Percentiles rank a stretch among this genome's conserved stretches.
phyloP scores from a whole-genome alignment of 306 rosid genomes.

The Ceratonia siliqua region DNA sequence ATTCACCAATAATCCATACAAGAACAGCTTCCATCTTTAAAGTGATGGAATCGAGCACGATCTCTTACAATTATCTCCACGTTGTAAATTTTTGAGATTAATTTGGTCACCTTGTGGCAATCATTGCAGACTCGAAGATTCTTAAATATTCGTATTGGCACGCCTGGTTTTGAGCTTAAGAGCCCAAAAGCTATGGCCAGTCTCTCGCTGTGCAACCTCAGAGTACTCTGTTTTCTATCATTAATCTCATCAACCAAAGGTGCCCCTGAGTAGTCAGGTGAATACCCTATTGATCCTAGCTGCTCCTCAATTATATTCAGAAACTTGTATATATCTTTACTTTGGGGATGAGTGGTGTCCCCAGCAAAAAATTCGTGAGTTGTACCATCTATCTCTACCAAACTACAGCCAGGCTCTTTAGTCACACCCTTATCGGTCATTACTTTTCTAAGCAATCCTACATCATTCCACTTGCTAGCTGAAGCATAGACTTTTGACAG shows the following conservation, averaged over 20 bases:
- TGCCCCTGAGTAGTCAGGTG: slow-evolving; percentile 61
- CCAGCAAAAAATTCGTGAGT: slow-evolving; percentile 82
- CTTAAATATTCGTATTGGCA: slow-evolving; percentile 66
- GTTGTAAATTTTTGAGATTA: slow-evolving; percentile 51
- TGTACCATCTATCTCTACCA: slow-evolving; percentile 64
- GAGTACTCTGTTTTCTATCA: slow-evolving; percentile 45
- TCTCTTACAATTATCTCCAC: slow-evolving; percentile 75
- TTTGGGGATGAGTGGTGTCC: slow-evolving; percentile 70
- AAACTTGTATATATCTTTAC: slow-evolving; percentile 48
- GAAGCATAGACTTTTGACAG: slow-evolving; percentile 79
- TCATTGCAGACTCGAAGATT: slow-evolving; percentile 77
- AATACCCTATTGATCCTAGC: slow-evolving; percentile 49
- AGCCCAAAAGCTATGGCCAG: slow-evolving; percentile 77
- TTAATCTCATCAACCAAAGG: slow-evolving; percentile 49
- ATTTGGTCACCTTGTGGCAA: slow-evolving; percentile 66
- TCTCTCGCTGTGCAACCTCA: slow-evolving; percentile 73
- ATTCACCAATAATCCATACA: slow-evolving; percentile 73
- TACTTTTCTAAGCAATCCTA: slow-evolving; percentile 63
- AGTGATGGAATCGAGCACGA: slow-evolving; percentile 72
- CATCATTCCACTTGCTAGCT: slow-evolving; percentile 70
- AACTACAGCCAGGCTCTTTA: slow-evolving; percentile 80
- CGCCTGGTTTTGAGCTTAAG: slow-evolving; percentile 50
- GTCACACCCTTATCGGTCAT: slow-evolving; percentile 62
- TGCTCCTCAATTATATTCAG: slow-evolving; percentile 55
- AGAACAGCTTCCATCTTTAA: slow-evolving; percentile 67